Evolutionary conservation across 2,329 filamentous ascomycete species (phyloP).

Genomic region (Sporothrix inflata): DNA sequence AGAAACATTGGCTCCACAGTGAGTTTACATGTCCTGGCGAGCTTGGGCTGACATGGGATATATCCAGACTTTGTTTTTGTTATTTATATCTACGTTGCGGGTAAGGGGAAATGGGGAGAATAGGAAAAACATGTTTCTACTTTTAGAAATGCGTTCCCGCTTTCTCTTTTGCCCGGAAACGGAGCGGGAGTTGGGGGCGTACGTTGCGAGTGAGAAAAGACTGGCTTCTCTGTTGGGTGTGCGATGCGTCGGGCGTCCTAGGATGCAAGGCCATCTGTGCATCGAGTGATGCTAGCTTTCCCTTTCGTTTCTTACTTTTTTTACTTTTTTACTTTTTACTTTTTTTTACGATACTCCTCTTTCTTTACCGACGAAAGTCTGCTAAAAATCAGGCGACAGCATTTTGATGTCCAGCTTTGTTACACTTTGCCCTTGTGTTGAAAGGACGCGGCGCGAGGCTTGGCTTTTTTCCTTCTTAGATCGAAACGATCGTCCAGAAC

Average conservation of each 20-base stretch:
- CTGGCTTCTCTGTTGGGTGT: no score
- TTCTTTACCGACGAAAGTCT: neutral
- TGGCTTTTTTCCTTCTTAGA: neutral
- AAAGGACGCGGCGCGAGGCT: neutral
- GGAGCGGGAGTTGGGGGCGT: neutral
- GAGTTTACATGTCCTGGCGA: neutral
- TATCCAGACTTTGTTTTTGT: neutral
- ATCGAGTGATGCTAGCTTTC: neutral
- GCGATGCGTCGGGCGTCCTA: no score
- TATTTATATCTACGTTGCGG: neutral
- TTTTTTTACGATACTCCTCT: no score
- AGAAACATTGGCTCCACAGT: neutral
- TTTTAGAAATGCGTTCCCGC: neutral
- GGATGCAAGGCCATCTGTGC: no score
- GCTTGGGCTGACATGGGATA: neutral
- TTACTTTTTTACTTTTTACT: no score
- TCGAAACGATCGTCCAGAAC: no score
- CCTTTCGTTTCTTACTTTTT: neutral
- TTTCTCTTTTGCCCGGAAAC: neutral
- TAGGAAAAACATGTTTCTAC: neutral
- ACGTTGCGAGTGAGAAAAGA: no score
- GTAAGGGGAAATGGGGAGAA: neutral
- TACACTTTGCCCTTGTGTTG: neutral
- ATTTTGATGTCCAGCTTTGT: neutral
- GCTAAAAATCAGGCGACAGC: neutral